Evolutionary conservation across 139 green algal genomes (phyloP).

Genomic region (Coelastrella sp.): DNA sequence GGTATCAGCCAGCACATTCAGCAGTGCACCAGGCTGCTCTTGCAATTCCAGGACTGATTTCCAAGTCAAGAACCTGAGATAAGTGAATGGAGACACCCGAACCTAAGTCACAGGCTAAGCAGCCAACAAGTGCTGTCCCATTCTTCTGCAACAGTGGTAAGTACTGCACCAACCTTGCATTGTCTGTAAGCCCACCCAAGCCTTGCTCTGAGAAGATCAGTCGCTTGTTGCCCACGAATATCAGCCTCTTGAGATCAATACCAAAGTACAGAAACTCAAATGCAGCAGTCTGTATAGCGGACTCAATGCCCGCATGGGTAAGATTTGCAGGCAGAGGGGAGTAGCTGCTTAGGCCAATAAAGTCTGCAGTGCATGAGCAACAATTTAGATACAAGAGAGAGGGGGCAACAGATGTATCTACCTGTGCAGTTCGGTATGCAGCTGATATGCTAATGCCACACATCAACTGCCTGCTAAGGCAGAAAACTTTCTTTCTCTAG

Average conservation of each 20-base stretch:
- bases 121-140: neutral
- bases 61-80: too few relatives aligned
- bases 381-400: neutral
- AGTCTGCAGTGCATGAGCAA: constrained; percentile 11
- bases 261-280: constrained; percentile 24
- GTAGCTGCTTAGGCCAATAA: constrained; percentile 26
- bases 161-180: neutral
- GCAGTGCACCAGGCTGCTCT: too few relatives aligned
- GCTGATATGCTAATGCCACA: too few relatives aligned
- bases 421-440: too few relatives aligned
- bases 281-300: constrained; percentile 6
- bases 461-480: too few relatives aligned
- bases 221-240: neutral
- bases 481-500: too few relatives aligned
- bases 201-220: constrained; percentile 33
- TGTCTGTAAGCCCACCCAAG: constrained; percentile 11
- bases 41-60: too few relatives aligned
- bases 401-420: too few relatives aligned
- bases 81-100: too few relatives aligned
- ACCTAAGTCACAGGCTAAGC: neutral
- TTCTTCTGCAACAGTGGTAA: neutral
- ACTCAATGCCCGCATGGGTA: neutral
- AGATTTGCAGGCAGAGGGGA: neutral
- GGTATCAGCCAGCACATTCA: too few relatives aligned
- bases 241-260: constrained; percentile 18